Conservation (phyloP, 306 rosid species). For the Gastrolobium villosum region DNA sequence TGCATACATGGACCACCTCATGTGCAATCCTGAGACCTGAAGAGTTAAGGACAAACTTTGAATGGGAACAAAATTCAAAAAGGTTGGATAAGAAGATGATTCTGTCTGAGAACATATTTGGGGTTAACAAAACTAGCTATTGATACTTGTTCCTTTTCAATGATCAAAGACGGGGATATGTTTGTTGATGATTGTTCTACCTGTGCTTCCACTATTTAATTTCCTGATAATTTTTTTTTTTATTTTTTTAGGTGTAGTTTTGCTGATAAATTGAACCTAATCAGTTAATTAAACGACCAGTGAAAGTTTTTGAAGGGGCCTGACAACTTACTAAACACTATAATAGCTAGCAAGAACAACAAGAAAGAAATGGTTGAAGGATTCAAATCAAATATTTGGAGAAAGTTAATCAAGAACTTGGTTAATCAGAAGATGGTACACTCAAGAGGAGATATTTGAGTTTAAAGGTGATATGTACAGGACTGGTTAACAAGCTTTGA, state of each 20-base stretch:
- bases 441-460: neutral
- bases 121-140: neutral
- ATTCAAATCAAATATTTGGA: neutral
- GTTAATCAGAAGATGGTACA: neutral
- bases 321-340: neutral
- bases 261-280: neutral
- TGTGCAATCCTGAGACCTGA: no score
- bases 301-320: neutral
- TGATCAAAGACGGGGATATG: neutral
- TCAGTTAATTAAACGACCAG: neutral
- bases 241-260: neutral
- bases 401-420: neutral
- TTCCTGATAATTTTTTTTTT: neutral
- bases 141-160: neutral
- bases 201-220: neutral
- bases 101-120: neutral
- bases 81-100: neutral
- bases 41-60: neutral
- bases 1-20: conserved; percentile 25
- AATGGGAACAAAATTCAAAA: conserved; percentile 7
- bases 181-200: neutral
- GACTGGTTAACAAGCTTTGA: neutral
- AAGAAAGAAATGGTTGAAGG: conserved; percentile 26
- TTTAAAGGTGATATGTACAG: neutral
- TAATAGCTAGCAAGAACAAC: neutral